These are phyloP conservation scores for Tolypocladium guangdongense DNA, from an alignment of 2,329 filamentous ascomycete species.

Conservation along the genomic window DNA sequence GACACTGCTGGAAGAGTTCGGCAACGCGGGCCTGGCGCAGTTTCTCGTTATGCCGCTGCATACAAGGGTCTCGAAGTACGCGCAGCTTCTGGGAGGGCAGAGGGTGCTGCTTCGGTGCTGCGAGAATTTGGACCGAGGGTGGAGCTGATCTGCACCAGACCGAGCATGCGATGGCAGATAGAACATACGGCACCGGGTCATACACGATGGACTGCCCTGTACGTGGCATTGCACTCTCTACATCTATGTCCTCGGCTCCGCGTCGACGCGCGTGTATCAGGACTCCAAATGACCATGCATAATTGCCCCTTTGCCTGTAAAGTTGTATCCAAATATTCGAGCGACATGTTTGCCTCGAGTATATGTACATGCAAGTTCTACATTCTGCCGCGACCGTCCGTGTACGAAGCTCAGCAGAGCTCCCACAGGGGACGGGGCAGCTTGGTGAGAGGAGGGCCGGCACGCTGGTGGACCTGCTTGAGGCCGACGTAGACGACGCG, in stretches of 20 bases:
- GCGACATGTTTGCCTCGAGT: too few species aligned
- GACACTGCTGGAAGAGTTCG: constrained; percentile 13
- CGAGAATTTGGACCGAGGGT: background rate
- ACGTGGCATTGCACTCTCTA: background rate
- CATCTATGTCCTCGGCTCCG: background rate
- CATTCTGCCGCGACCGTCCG: background rate
- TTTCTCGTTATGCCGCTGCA: constrained; percentile 19
- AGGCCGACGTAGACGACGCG: constrained; percentile 78
- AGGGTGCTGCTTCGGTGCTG: constrained; percentile 8
- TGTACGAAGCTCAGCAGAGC: constrained; percentile 31
- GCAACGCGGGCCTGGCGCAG: constrained; percentile 14
- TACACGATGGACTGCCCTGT: background rate
- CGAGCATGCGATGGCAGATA: background rate
- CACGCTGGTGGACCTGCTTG: constrained; percentile 31
- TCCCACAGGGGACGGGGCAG: constrained; percentile 56
- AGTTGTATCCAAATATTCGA: too few species aligned
- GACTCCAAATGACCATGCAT: background rate
- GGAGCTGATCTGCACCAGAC: background rate
- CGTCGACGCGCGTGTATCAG: background rate
- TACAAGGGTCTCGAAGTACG: constrained; percentile 14
- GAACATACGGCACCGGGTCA: background rate
- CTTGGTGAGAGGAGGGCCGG: constrained; percentile 17
- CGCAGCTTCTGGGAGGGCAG: constrained; percentile 14
- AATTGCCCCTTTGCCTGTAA: background rate
- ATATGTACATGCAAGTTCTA: too few species aligned